Base-by-base conservation (phyloP, 1,139 yeast species). In the Oligophagozyma castellii region DNA sequence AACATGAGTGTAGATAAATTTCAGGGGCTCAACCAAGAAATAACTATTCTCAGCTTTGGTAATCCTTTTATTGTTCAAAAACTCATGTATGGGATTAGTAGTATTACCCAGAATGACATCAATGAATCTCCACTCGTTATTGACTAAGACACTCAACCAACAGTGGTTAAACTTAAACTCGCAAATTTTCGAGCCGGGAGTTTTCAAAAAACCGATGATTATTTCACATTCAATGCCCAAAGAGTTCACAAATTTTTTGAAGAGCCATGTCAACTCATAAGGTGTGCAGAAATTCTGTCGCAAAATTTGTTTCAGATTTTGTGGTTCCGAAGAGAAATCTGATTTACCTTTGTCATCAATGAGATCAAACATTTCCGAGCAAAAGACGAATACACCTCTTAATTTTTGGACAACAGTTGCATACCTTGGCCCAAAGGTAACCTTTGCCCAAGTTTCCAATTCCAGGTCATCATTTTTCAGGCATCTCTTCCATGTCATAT, bases 101-200 rank as follows among this genome's bases (percentile, higher is more conserved):
- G 62, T 54, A 39, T 72, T 73, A 2, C 80, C 83, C 22, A 73
- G 43, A 5, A 72, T 59, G 5, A 70, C 71, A 43, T 89, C 98
- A 37, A 86, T 56, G 39, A 89, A 65, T 35, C 86, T 61, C 70
- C 89, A 84, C 43, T 76, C 81, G 13, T 73, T 74, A 35, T 80
- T 76, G 12, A 84, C 57, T 15, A 76, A 51, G 1, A 84, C 73
- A 1, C 93, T 72, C 32, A 84, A 64, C 98, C 98, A 89, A 35
- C 81, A 73, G 53, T 89, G 98, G 46, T 84, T 83, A 24, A 74
- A 61, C 21, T 71, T 70, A 31, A 73, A 69, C 55, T 53, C 58
- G 14, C 48, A 42, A 21, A 51, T 51, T 27, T 53, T 53, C 14
- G 71, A 71, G 39, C 72, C 71, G 4, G 94, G 93, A 19, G 73